phyloP scores from a whole-genome alignment of 2,329 filamentous ascomycete genomes.

The Rosellinia necatrix region DNA sequence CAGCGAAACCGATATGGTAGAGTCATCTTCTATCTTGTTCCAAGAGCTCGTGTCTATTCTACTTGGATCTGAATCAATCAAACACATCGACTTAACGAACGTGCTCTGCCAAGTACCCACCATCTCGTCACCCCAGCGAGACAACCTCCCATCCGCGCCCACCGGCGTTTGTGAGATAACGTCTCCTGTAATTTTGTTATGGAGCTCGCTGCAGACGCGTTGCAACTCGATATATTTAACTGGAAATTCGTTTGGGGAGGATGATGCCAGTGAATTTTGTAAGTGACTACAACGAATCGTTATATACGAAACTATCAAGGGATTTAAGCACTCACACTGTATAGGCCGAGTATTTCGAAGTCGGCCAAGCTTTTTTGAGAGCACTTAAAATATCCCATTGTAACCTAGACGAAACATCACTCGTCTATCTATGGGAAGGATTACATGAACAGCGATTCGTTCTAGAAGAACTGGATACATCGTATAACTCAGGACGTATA shows the following conservation, averaged over 20 bases:
- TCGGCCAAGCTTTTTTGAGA: constrained; percentile 46
- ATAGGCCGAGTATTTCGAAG: constrained; percentile 39
- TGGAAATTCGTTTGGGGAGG: constrained; percentile 52
- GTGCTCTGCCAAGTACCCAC: constrained; percentile 38
- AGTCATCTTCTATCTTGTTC: constrained; percentile 56
- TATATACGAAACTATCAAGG: background rate
- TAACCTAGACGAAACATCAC: constrained; percentile 53
- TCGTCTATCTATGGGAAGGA: constrained; percentile 54
- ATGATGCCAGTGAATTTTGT: constrained; percentile 57
- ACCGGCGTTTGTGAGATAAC: constrained; percentile 46
- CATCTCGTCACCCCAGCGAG: constrained; percentile 27
- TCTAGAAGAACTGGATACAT: constrained; percentile 56
- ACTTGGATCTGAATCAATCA: constrained; percentile 60
- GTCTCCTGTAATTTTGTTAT: constrained; percentile 54
- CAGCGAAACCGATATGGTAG: constrained; percentile 52
- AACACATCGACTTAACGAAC: constrained; percentile 58
- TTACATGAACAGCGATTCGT: constrained; percentile 51
- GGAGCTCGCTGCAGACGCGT: constrained; percentile 51
- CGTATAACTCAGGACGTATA: constrained; percentile 57
- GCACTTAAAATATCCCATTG: constrained; percentile 57
- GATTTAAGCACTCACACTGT: constrained; percentile 9
- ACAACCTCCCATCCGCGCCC: constrained; percentile 8
- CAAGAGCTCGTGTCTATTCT: constrained; percentile 62
- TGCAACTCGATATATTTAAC: constrained; percentile 58
- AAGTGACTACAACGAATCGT: constrained; percentile 27